Percentiles rank a stretch among this genome's conserved stretches.
Conservation (phyloP, 2,329 filamentous ascomycete species). For the Bipolaris cookei region DNA sequence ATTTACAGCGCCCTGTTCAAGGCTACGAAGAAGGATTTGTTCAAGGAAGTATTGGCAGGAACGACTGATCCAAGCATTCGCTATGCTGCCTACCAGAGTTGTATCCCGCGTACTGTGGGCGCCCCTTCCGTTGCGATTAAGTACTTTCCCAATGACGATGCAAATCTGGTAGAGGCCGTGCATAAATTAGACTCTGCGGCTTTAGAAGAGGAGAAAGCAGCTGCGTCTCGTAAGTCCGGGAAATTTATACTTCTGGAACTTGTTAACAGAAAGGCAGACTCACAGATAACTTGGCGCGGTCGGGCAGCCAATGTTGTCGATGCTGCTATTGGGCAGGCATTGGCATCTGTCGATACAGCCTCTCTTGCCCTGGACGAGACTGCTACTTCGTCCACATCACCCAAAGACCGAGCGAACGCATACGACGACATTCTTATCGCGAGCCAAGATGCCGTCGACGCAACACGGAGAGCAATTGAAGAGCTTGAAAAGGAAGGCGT, state of each 20-base stretch:
- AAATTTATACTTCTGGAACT: background rate
- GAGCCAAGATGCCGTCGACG: constrained; percentile 92
- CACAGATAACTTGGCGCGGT: constrained; percentile 81
- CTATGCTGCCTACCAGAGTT: constrained; percentile 91
- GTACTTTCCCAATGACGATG: constrained; percentile 73
- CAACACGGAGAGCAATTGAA: constrained; percentile 90
- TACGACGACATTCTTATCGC: constrained; percentile 91
- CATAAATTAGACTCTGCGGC: constrained; percentile 69
- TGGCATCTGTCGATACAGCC: constrained; percentile 70
- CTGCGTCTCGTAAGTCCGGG: constrained; percentile 56
- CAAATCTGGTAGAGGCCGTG: constrained; percentile 68
- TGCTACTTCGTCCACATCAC: constrained; percentile 49
- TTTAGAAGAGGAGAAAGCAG: constrained; percentile 55
- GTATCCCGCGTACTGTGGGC: constrained; percentile 83
- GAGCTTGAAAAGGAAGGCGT: constrained; percentile 85
- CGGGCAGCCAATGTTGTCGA: constrained; percentile 89
- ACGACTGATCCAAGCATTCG: constrained; percentile 93
- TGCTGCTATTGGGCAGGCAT: constrained; percentile 84
- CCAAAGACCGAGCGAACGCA: constrained; percentile 77
- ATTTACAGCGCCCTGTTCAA: constrained; percentile 80
- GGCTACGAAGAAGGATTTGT: constrained; percentile 73
- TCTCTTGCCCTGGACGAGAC: constrained; percentile 59
- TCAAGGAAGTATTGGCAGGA: constrained; percentile 82
- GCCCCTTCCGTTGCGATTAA: constrained; percentile 79
- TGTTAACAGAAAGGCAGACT: constrained; percentile 44